Conservation (phyloP, 2,329 filamentous ascomycete species). For the Beauveria medogensis region DNA sequence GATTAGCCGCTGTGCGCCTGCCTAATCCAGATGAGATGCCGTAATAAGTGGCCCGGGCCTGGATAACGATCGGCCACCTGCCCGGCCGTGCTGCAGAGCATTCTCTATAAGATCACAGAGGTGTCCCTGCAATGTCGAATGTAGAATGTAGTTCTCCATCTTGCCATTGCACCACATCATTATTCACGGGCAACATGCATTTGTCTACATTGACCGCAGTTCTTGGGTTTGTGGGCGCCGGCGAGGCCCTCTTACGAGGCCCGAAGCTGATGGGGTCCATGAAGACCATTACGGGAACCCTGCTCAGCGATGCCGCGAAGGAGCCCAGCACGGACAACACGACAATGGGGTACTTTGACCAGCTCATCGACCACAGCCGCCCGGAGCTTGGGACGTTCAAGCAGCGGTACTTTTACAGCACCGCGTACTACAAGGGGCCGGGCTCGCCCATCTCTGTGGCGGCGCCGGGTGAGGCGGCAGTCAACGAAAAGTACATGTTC, state of each 20-base stretch:
- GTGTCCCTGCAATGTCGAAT: background rate
- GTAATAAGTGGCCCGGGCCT: background rate
- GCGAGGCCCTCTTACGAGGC: background rate
- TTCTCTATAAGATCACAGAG: background rate
- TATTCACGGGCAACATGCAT: background rate
- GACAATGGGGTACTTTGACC: conserved; percentile 33
- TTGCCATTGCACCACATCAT: background rate
- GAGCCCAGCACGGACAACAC: background rate
- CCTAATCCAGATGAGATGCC: background rate
- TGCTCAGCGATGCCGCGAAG: background rate
- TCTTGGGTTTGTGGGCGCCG: background rate
- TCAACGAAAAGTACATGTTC: conserved; percentile 49
- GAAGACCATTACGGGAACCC: background rate
- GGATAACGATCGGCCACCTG: background rate
- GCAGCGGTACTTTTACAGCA: conserved; percentile 74
- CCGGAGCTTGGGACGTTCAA: conserved; percentile 53
- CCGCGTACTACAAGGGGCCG: conserved; percentile 61
- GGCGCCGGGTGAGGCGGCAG: conserved; percentile 56
- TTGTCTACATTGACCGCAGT: background rate
- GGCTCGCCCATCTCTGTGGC: conserved; percentile 70
- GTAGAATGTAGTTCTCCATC: background rate
- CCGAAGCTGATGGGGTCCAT: background rate
- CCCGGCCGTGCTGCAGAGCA: background rate
- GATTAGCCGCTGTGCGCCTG: background rate
- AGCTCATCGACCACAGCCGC: conserved; percentile 51